These are phyloP conservation scores for Aspergillus cavernicola DNA, from an alignment of 495 filamentous ascomycete species.

Conservation along the genomic window DNA sequence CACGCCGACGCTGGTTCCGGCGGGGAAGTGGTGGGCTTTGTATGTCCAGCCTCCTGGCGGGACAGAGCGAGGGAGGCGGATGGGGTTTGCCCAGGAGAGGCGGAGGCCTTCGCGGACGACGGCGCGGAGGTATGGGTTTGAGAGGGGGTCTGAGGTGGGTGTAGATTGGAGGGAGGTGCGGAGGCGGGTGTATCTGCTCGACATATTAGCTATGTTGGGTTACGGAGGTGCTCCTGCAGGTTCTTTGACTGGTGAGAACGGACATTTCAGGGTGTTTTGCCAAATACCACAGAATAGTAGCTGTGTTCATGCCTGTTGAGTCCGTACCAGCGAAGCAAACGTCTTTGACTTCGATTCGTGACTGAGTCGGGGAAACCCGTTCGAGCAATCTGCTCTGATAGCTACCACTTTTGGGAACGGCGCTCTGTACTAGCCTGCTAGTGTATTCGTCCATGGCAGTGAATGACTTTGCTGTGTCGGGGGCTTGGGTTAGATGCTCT, in stretches of 20 bases:
- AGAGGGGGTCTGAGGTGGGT: slow-evolving; percentile 16
- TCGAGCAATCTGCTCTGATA: slow-evolving; percentile 48
- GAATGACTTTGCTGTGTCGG: slow-evolving; percentile 28
- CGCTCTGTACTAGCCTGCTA: slow-evolving; percentile 24
- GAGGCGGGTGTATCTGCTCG: slow-evolving; percentile 35
- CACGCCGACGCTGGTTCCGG: slow-evolving; percentile 42
- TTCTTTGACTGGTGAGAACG: too few species aligned
- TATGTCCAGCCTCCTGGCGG: slow-evolving; percentile 37
- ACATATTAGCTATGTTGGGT: neutral
- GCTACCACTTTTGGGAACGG: slow-evolving; percentile 25
- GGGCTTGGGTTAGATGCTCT: slow-evolving; percentile 23
- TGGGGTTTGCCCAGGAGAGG: slow-evolving; percentile 47
- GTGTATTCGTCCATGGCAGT: slow-evolving; percentile 37
- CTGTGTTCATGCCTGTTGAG: slow-evolving; percentile 44
- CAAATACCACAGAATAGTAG: slow-evolving; percentile 40
- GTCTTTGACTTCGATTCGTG: slow-evolving; percentile 42
- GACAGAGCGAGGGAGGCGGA: slow-evolving; percentile 45
- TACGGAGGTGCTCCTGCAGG: neutral
- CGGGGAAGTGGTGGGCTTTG: slow-evolving; percentile 33
- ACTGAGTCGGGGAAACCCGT: slow-evolving; percentile 35
- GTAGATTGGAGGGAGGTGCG: slow-evolving; percentile 29
- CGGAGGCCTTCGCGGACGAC: slow-evolving; percentile 44
- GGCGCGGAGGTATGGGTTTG: slow-evolving; percentile 38
- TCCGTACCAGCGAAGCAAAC: slow-evolving; percentile 38
- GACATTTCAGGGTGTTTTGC: slow-evolving; percentile 39